Conservation (phyloP, 176 grass and related monocot genomes). For the Canna indica region DNA sequence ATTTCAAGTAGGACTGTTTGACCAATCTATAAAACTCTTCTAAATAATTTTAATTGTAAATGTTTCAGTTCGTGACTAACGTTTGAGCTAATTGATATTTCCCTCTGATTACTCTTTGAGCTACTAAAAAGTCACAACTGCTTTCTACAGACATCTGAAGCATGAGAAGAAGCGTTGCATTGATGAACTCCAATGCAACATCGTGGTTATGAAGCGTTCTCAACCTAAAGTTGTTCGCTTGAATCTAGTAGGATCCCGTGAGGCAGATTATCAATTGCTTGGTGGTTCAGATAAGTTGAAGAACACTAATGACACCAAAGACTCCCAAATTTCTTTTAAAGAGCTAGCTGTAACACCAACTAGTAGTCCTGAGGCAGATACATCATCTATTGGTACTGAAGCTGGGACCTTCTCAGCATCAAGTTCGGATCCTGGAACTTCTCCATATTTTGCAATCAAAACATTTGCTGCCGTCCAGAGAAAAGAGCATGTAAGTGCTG, state of each 20-base stretch:
- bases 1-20: background rate
- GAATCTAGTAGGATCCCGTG: constrained; percentile 80
- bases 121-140: background rate
- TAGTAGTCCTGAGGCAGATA: constrained; percentile 71
- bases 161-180: constrained; percentile 85
- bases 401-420: constrained; percentile 83
- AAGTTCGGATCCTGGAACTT: constrained; percentile 84
- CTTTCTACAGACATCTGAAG: constrained; percentile 68
- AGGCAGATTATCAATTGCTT: constrained; percentile 37
- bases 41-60: too few species aligned
- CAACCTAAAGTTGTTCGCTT: constrained; percentile 92
- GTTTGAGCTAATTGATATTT: background rate
- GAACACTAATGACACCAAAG: constrained; percentile 36
- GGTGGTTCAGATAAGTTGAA: constrained; percentile 25
- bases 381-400: constrained; percentile 80
- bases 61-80: background rate
- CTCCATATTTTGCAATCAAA: constrained; percentile 60
- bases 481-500: constrained; percentile 36
- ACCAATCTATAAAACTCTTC: background rate
- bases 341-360: constrained; percentile 70
- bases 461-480: constrained; percentile 47
- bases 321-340: constrained; percentile 36
- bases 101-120: background rate
- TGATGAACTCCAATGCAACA: constrained; percentile 92
- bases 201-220: constrained; percentile 92